Evolutionary conservation across 106 monocot genomes (phyloP).

Genomic region (Dendrobium huoshanense): DNA sequence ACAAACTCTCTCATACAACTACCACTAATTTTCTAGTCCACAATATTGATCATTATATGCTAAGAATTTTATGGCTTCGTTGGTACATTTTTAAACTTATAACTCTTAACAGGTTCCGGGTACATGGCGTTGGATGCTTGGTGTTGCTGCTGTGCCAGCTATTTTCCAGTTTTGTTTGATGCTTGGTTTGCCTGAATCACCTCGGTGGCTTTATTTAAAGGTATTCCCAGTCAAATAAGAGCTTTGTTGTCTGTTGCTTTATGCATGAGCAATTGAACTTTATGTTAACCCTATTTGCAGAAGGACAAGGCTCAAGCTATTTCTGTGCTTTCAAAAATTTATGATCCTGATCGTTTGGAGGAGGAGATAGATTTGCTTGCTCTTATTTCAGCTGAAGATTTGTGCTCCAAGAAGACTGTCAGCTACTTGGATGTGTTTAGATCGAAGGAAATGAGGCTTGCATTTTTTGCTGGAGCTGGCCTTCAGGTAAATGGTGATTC

Average conservation of each 20-base stretch:
- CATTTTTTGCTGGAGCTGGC: slow-evolving; percentile 72
- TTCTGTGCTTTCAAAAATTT: slow-evolving; percentile 61
- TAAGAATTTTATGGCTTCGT: background rate
- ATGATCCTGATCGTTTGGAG: slow-evolving; percentile 50
- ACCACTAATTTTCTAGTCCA: too few species aligned
- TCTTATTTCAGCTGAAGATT: slow-evolving; percentile 34
- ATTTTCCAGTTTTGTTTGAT: slow-evolving; percentile 66
- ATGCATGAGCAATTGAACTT: background rate
- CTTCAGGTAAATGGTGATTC: slow-evolving; percentile 50
- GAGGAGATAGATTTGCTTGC: slow-evolving; percentile 60
- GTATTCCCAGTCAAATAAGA: slow-evolving; percentile 12
- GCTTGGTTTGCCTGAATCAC: slow-evolving; percentile 69
- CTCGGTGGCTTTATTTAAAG: slow-evolving; percentile 70
- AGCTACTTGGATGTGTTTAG: slow-evolving; percentile 57
- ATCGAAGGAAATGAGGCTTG: slow-evolving; percentile 65
- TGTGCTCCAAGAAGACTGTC: slow-evolving; percentile 14
- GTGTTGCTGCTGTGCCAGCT: slow-evolving; percentile 66
- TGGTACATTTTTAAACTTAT: background rate
- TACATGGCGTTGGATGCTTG: slow-evolving; percentile 90
- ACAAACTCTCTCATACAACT: too few species aligned
- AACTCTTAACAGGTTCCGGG: slow-evolving; percentile 39
- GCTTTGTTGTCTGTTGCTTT: background rate
- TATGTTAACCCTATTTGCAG: slow-evolving; percentile 13
- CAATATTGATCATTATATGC: background rate
- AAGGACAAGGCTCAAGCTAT: slow-evolving; percentile 59